Percentiles rank a stretch among this genome's conserved stretches.
Conservation (phyloP, 441 rosid genomes). For the Rhodomyrtus psidioides region DNA sequence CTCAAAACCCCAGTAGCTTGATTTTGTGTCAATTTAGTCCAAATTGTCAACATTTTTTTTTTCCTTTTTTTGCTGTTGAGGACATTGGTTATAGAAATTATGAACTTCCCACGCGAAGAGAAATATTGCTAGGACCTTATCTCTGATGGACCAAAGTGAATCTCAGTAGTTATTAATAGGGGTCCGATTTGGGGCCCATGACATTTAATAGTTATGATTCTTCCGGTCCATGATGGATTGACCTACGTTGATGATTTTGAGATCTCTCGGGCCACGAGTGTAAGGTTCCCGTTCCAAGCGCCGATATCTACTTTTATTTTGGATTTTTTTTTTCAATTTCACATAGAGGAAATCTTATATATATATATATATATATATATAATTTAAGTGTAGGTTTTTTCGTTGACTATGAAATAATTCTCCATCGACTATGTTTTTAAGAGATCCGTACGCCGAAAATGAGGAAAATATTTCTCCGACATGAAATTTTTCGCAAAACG, state of each 20-base stretch:
- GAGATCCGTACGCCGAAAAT: not conserved
- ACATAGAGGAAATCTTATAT: not conserved
- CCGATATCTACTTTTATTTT: not conserved
- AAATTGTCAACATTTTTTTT: not conserved
- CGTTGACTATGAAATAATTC: not conserved
- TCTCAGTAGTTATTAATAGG: not conserved
- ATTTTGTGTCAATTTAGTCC: not conserved
- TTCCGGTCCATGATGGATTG: not conserved
- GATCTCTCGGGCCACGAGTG: too few relatives aligned
- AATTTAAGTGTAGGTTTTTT: not conserved
- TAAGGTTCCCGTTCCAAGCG: too few relatives aligned
- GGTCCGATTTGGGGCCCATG: not conserved
- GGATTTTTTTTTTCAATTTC: not conserved
- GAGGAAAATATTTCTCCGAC: fast-evolving
- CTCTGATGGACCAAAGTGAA: not conserved
- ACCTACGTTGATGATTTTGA: not conserved
- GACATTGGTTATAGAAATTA: not conserved
- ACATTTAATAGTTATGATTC: not conserved
- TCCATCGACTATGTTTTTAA: fast-evolving
- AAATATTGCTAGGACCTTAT: not conserved
- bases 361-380: too few relatives aligned
- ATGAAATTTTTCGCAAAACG: not conserved
- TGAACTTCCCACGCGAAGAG: not conserved
- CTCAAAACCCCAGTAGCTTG: not conserved
- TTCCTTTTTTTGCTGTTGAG: not conserved